phyloP scores from a whole-genome alignment of 805 yeast species.

The Priceomyces medius region DNA sequence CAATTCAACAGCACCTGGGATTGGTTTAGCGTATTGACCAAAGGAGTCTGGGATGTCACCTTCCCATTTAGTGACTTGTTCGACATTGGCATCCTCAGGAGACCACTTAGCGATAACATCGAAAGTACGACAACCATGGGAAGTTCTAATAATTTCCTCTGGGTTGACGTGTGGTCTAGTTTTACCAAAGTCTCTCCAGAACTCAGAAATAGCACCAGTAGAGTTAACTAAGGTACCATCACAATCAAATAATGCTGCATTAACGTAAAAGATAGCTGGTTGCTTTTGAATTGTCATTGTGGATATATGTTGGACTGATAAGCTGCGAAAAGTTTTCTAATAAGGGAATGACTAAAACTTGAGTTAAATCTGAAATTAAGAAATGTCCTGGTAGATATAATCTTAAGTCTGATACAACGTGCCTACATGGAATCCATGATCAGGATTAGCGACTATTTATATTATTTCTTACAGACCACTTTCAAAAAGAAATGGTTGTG shows the following conservation, averaged over 20 bases:
- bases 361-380: too few relatives aligned
- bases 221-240: constrained; percentile 88
- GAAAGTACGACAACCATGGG: constrained; percentile 82
- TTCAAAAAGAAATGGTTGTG: constrained; percentile 2
- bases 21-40: constrained; percentile 71
- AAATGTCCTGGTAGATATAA: too few relatives aligned
- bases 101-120: constrained; percentile 74
- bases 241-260: constrained; percentile 69
- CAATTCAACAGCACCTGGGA: constrained; percentile 71
- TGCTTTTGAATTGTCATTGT: constrained; percentile 37
- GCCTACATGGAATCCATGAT: neutral
- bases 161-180: constrained; percentile 68
- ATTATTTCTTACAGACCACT: neutral
- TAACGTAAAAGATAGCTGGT: constrained; percentile 43
- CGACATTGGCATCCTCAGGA: constrained; percentile 68
- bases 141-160: constrained; percentile 65
- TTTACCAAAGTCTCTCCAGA: constrained; percentile 75
- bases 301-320: constrained; percentile 2
- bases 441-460: constrained; percentile 1
- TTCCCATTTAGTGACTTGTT: constrained; percentile 65
- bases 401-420: neutral
- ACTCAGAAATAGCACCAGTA: constrained; percentile 76
- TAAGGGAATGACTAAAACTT: too few relatives aligned
- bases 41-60: constrained; percentile 67
- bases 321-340: neutral